Conservation (phyloP, 176 grass and related monocot species). For the Triticum turgidum region DNA sequence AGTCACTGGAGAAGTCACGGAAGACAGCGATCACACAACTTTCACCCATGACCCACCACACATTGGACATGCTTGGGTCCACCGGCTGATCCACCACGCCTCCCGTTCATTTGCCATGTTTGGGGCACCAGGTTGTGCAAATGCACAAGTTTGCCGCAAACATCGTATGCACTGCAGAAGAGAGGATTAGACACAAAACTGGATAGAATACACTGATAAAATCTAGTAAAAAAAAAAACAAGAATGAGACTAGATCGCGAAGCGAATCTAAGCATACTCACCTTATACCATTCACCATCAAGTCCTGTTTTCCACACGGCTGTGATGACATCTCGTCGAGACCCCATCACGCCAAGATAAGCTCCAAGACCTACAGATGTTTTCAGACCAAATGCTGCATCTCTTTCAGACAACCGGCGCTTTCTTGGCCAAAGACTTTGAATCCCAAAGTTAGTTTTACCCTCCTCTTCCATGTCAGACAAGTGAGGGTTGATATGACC, state of each 20-base stretch:
- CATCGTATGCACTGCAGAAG: conserved; percentile 83
- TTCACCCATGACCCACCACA: conserved; percentile 95
- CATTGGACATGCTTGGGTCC: conserved; percentile 89
- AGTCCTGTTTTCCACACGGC: conserved; percentile 94
- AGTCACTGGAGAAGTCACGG: neutral
- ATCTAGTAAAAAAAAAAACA: neutral
- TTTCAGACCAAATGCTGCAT: conserved; percentile 98
- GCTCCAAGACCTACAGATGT: conserved; percentile 92
- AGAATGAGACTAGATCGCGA: neutral
- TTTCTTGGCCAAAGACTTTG: conserved; percentile 95
- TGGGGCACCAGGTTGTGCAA: conserved; percentile 54
- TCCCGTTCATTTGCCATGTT: conserved; percentile 66
- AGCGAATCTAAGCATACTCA: conserved; percentile 30
- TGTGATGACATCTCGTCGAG: conserved; percentile 89
- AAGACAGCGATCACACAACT: conserved; percentile 59
- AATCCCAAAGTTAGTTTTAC: conserved; percentile 41
- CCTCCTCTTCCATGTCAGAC: conserved; percentile 57
- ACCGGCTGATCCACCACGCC: conserved; percentile 92
- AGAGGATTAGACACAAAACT: neutral
- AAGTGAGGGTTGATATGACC: conserved; percentile 43
- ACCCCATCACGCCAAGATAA: conserved; percentile 98
- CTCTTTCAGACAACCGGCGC: conserved; percentile 87
- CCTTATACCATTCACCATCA: conserved; percentile 97
- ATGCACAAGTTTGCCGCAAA: conserved; percentile 92
- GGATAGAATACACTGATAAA: neutral